These are phyloP conservation scores for Boletus sensibilis DNA, from an alignment of 768 basidiomycete species.

Conservation along the genomic window DNA sequence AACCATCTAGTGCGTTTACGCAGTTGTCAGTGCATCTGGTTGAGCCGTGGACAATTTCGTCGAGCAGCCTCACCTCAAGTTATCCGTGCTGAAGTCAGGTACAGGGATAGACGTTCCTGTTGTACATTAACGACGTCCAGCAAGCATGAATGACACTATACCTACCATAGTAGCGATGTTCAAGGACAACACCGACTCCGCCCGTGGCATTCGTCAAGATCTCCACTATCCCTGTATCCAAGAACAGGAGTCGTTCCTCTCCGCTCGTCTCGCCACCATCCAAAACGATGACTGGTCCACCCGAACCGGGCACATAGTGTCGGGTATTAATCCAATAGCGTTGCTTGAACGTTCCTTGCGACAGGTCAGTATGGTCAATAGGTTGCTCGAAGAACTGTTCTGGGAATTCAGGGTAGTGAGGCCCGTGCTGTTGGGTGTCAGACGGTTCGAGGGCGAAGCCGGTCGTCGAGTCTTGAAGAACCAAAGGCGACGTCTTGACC, in stretches of 20 bases:
- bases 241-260: conserved; percentile 51
- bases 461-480: conserved; percentile 21
- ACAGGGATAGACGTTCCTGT: conserved; percentile 76
- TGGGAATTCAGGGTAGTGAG: conserved; percentile 42
- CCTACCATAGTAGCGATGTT: conserved; percentile 87
- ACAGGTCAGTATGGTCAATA: conserved; percentile 72
- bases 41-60: neutral
- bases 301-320: conserved; percentile 67
- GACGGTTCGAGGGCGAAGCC: conserved; percentile 8
- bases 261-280: conserved; percentile 95
- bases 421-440: conserved; percentile 8
- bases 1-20: conserved; percentile 58
- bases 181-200: conserved; percentile 89
- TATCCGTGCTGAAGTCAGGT: conserved; percentile 74
- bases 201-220: conserved; percentile 81
- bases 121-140: neutral
- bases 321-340: conserved; percentile 91
- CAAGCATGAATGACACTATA: neutral
- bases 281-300: conserved; percentile 84
- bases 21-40: conserved; percentile 5
- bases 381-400: conserved; percentile 80
- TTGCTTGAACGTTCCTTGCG: conserved; percentile 70
- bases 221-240: conserved; percentile 80
- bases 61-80: conserved; percentile 54
- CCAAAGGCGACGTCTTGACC: conserved; percentile 15